Conservation (phyloP, 2,329 filamentous ascomycete genomes). For the Bisporella sp. region DNA sequence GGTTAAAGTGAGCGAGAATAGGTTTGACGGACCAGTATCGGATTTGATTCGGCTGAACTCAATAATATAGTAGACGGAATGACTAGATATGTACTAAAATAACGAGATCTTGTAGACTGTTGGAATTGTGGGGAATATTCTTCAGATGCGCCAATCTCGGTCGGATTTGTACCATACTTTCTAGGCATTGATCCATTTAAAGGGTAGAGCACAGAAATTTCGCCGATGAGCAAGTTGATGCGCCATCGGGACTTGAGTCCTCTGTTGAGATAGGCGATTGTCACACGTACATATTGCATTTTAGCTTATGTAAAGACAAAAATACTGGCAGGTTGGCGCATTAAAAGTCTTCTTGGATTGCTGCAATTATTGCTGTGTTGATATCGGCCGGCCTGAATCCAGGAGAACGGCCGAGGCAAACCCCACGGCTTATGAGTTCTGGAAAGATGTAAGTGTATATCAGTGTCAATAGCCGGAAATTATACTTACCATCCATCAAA, state of each 20-base stretch:
- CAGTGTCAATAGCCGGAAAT: not conserved
- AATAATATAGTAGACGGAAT: too few relatives aligned
- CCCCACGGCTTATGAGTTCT: constrained; percentile 22
- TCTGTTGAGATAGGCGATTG: not conserved
- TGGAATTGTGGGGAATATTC: too few relatives aligned
- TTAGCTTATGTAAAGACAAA: too few relatives aligned
- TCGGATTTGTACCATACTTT: not conserved
- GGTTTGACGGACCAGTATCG: too few relatives aligned
- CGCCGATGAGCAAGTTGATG: too few relatives aligned
- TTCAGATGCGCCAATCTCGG: too few relatives aligned
- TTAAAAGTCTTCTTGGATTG: constrained; percentile 10
- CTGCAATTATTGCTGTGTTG: constrained; percentile 24
- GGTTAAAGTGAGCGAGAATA: too few relatives aligned
- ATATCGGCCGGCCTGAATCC: constrained; percentile 26
- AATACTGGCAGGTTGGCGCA: not conserved
- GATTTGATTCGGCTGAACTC: too few relatives aligned
- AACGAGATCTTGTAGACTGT: too few relatives aligned
- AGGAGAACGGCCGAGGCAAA: constrained; percentile 26
- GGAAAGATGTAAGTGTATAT: not conserved
- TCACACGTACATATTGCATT: not conserved
- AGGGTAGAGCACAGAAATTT: too few relatives aligned
- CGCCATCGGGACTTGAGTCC: too few relatives aligned
- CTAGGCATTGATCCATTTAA: not conserved
- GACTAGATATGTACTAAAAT: too few relatives aligned
- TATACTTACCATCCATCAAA: constrained; percentile 25